phyloP scores from a whole-genome alignment of 768 basidiomycete genomes.

The Boletus edulis region DNA sequence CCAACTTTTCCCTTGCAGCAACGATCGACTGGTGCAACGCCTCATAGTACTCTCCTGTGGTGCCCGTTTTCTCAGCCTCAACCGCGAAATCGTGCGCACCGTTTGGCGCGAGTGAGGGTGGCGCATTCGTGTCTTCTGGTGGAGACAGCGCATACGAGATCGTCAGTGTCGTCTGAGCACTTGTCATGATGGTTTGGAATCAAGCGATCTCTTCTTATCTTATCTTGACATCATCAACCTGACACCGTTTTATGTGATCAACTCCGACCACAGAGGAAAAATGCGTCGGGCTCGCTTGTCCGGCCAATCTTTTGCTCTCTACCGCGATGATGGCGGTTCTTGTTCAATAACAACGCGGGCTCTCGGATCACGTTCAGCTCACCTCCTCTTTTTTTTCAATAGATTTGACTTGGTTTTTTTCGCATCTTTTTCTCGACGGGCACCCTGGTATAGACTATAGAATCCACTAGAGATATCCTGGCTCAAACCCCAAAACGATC shows the following conservation, averaged over 20 bases:
- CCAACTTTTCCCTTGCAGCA: conserved; percentile 52
- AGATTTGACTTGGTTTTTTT: neutral
- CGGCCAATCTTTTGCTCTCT: neutral
- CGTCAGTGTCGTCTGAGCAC: conserved; percentile 11
- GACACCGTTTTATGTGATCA: neutral
- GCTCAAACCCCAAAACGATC: conserved; percentile 3
- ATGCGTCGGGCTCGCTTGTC: neutral
- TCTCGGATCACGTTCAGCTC: conserved; percentile 11
- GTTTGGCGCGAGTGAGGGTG: conserved; percentile 20
- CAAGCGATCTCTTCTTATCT: conserved; percentile 20
- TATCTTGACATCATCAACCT: conserved; percentile 12
- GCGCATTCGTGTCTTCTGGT: conserved; percentile 15
- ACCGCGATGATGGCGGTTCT: conserved; percentile 47
- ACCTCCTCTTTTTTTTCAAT: neutral
- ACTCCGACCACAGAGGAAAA: conserved; percentile 16
- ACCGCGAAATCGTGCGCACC: conserved; percentile 27
- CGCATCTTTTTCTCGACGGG: neutral
- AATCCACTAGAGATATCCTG: conserved; percentile 5
- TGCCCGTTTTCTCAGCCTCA: conserved; percentile 15
- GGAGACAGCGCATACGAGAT: conserved; percentile 23
- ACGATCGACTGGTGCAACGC: conserved; percentile 47
- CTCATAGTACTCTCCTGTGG: conserved; percentile 42
- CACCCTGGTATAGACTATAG: conserved; percentile 14
- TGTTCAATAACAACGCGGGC: conserved; percentile 50
- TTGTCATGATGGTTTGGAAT: conserved; percentile 12